These are phyloP conservation scores for Leucosporidium scottii DNA, from an alignment of 768 basidiomycete species.

Conservation along the genomic window DNA sequence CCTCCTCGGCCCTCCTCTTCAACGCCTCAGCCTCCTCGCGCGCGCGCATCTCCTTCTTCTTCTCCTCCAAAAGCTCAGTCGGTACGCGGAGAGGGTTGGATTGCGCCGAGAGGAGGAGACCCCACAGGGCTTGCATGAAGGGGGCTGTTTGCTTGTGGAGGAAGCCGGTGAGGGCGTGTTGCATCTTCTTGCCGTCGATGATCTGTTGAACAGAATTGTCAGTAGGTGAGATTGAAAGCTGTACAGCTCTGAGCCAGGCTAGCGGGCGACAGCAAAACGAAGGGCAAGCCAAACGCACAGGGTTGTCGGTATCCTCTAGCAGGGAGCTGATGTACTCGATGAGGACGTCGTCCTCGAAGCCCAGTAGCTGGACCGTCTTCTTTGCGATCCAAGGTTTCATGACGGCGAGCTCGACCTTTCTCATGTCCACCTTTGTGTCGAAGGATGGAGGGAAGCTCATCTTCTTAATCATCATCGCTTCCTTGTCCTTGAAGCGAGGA, in stretches of 20 bases:
- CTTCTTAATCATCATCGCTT: conserved; percentile 3
- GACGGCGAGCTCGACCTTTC: conserved; percentile 77
- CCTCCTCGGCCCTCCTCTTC: conserved; percentile 50
- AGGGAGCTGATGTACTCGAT: conserved; percentile 94
- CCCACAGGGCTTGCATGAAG: conserved; percentile 88
- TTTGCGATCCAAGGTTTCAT: conserved; percentile 94
- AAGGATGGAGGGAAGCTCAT: conserved; percentile 34
- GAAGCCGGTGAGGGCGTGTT: conserved; percentile 88
- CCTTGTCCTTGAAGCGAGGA: conserved; percentile 5
- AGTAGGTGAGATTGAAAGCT: not conserved
- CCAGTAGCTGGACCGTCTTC: conserved; percentile 79
- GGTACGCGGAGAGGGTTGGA: conserved; percentile 81
- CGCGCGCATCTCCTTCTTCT: conserved; percentile 81
- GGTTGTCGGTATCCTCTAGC: conserved; percentile 73
- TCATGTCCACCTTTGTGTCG: conserved; percentile 37
- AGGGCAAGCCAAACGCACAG: conserved; percentile 52
- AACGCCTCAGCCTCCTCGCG: conserved; percentile 43
- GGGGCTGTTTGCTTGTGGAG: conserved; percentile 73
- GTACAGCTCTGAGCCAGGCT: not conserved
- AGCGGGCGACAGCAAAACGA: not conserved
- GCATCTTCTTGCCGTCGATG: conserved; percentile 91
- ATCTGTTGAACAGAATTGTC: conserved; percentile 47
- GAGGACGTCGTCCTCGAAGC: conserved; percentile 94
- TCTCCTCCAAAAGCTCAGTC: conserved; percentile 77
- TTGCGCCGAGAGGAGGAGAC: conserved; percentile 86